Evolutionary conservation across 345 rosid genomes (phyloP).

Genomic region (Aethionema arabicum): DNA sequence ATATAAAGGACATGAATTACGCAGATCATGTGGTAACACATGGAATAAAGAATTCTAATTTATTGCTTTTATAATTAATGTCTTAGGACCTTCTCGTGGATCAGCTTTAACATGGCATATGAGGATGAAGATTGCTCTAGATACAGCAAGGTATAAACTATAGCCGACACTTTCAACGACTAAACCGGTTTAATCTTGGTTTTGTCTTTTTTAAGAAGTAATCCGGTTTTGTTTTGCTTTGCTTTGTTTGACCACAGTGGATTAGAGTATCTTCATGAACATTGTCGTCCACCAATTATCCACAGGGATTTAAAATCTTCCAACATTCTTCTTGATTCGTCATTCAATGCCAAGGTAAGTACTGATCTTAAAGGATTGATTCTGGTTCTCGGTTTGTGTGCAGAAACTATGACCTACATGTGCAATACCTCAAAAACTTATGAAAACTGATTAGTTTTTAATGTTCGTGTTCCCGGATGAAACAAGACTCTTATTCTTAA

Average conservation of each 20-base stretch:
- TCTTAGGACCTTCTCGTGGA: conserved; percentile 80
- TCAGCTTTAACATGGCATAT: conserved; percentile 83
- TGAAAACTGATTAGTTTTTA: conserved; percentile 1
- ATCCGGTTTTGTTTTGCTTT: conserved; percentile 3
- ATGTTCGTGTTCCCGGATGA: conserved; percentile 7
- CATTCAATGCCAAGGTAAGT: conserved; percentile 89
- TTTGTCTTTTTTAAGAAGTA: neutral
- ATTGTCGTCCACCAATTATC: conserved; percentile 83
- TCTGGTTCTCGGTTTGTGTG: neutral
- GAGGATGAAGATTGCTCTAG: conserved; percentile 93
- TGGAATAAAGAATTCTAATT: conserved; percentile 9
- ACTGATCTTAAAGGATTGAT: neutral
- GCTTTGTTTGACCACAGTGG: conserved; percentile 66
- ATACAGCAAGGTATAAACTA: conserved; percentile 70
- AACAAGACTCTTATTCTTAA: conserved; percentile 2
- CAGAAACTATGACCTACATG: neutral
- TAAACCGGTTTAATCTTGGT: conserved; percentile 20
- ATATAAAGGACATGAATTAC: conserved; percentile 6
- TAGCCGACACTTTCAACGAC: conserved; percentile 4
- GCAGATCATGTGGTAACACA: conserved; percentile 30
- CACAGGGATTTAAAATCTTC: conserved; percentile 98
- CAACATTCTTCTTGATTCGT: conserved; percentile 85
- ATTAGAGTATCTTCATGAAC: conserved; percentile 88
- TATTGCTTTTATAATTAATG: conserved; percentile 32
- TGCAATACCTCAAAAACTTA: conserved; percentile 6